Evolutionary conservation across 352 stramenopile species (phyloP), one percentile per base, ranked within the genome.

Genomic region (Phytophthora ohioensis): DNA sequence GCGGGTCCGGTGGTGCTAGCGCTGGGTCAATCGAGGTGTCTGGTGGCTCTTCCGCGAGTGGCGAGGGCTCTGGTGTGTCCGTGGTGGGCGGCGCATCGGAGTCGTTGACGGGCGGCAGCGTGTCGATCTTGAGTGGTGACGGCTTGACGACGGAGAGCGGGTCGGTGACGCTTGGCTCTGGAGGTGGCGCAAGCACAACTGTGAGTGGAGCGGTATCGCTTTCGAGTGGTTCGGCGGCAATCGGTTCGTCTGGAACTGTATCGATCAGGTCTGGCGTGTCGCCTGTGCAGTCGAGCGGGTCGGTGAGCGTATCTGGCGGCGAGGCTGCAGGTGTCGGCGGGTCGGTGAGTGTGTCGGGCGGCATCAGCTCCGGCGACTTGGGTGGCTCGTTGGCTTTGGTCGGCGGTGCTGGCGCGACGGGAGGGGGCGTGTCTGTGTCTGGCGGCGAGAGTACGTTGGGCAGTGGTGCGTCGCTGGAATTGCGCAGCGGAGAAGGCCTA

Each of bases 1-100:
- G 62, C 41, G 58, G 62, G 9, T 69, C 57, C 11, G 64, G 70
- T 56, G 66, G 63, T 30, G 39, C 42, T 56, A 65, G 64, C 42
- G 48, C 67, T 54, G 67, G 64, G 27, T 69, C 57, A 12, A 67
- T 78, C 47, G 59, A 67, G 27, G 53, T 78, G 45, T 59, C 66
- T 35, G 64, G 70, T 51, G 74, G 65, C 10, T 65, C 74, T 46
- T 81, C 73, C 58, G 46, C 49, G 31, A 67, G 27, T 35, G 63
- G 63, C 48, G 62, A 63, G 53, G 74, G 74, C 30, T 61, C 64
- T 17, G 46, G n/a, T 9, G 59, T 76, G 27, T 73, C 69, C 35
- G 32, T 76, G 48, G 2, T 66, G 58, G 64, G 69, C 36, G 69
- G 69, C 36, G 35, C 39, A 21, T 76, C 69, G 38, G 52, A 53